Evolutionary conservation across 1,284 basidiomycete genomes (phyloP), one percentile per base, ranked within the genome.

Genomic region (Sporisorium sorghi): DNA sequence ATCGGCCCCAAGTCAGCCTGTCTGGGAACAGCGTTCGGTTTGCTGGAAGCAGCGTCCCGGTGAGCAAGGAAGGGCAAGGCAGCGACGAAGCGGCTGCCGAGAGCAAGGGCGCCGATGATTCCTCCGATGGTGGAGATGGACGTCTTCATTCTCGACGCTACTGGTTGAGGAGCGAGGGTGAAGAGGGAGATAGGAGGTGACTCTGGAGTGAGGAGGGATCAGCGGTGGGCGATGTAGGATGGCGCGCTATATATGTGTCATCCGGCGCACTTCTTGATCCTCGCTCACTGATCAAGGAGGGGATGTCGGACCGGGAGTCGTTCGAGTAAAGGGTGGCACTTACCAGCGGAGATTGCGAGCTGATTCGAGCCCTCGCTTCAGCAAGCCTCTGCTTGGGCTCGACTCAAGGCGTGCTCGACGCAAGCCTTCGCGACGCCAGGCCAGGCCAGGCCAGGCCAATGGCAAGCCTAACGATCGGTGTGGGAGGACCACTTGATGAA

Each of bases 1-100:
- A 70, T 55, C 24, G 73, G 58, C 4, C 71, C 71, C 19, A 73
- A 33, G 17, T 62, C 51, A 21, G 61, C 40, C 24, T 69, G 66
- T 10, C 37, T 50, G 14, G 51, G n/a, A n/a, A n/a, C n/a, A n/a
- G n/a, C n/a, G n/a, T n/a, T n/a, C n/a, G n/a, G n/a, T n/a, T n/a
- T n/a, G n/a, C n/a, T n/a, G n/a, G n/a, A n/a, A n/a, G n/a, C 26
- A 39, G 8, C 32, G 6, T 6, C 14, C 2, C 39, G 48, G 19
- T 37, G 39, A 32, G 43, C 28, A 21, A 39, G 57, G 33, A 56
- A 47, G 14, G 58, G 66, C 6, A 47, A 32, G 12, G 66, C 55
- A 17, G 35, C 26, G 5, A 55, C 51, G 51, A 56, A 2, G 23
- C 44, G 56, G n/a, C 14, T 58, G 19, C 58, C 55, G 8, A 69